Percentiles rank a stretch among this genome's conserved stretches.
Conservation (phyloP, 176 grass and related monocot species). For the Oryza meridionalis region DNA sequence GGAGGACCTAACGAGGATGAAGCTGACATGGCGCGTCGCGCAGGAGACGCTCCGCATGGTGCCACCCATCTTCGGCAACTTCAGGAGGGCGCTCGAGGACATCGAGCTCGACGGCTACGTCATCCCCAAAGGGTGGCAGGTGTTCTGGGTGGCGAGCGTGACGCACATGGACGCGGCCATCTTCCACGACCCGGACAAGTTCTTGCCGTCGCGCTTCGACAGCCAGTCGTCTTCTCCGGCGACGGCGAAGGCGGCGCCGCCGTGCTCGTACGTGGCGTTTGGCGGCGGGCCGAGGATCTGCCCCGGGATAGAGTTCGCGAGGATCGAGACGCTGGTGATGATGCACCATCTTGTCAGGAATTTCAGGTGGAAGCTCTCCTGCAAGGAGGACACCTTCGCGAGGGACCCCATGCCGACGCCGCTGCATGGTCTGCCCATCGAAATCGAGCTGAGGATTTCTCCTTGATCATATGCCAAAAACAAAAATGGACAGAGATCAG, state of each 20-base stretch:
- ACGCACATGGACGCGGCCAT: not conserved
- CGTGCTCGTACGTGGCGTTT: slow-evolving; percentile 56
- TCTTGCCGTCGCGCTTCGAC: not conserved
- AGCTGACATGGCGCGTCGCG: slow-evolving; percentile 54
- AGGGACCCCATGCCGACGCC: slow-evolving; percentile 54
- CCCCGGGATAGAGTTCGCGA: slow-evolving; percentile 45
- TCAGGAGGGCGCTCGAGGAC: not conserved
- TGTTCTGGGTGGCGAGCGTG: not conserved
- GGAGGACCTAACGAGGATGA: slow-evolving; percentile 55
- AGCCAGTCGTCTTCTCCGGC: not conserved
- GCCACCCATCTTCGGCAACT: not conserved
- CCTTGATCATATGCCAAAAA: too few relatives aligned
- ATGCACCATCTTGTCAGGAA: slow-evolving; percentile 45
- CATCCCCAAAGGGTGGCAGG: not conserved
- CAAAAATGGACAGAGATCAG: too few relatives aligned
- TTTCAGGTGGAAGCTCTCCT: slow-evolving; percentile 49
- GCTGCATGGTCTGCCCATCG: too few relatives aligned
- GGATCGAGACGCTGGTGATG: slow-evolving; percentile 52
- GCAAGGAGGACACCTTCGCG: slow-evolving; percentile 37
- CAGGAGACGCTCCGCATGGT: slow-evolving; percentile 39
- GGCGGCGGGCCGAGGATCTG: slow-evolving; percentile 49
- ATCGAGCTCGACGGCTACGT: not conserved
- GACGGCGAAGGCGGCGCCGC: slow-evolving; percentile 28
- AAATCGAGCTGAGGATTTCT: too few relatives aligned
- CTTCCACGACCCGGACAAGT: not conserved